Evolutionary conservation across 1,284 basidiomycete species (phyloP).

Genomic region (Microbotryum violaceum): DNA sequence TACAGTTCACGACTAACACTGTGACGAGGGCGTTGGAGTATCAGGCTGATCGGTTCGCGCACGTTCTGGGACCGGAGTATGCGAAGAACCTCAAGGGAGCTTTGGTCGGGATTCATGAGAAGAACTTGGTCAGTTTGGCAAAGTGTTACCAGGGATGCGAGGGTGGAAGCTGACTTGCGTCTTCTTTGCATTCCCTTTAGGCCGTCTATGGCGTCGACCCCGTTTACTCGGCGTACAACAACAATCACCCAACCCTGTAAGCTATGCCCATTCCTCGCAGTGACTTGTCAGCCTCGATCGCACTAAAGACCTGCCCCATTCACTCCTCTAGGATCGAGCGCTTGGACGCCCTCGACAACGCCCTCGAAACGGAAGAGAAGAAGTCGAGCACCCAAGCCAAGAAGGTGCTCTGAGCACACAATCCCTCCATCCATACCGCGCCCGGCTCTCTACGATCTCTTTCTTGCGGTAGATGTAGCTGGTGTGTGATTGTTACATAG

Average conservation of each 20-base stretch:
- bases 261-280: too few species aligned
- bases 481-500: too few species aligned
- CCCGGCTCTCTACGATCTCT: too few species aligned
- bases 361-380: background rate
- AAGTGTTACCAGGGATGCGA: background rate
- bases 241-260: conserved; percentile 76
- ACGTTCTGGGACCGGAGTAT: conserved; percentile 54
- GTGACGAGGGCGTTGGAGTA: conserved; percentile 78
- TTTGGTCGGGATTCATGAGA: conserved; percentile 72
- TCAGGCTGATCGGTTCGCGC: conserved; percentile 76
- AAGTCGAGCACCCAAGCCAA: conserved; percentile 8
- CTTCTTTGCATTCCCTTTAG: background rate
- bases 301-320: too few species aligned
- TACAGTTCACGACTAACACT: conserved; percentile 68
- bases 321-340: conserved; percentile 53
- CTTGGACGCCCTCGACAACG: conserved; percentile 62
- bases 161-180: background rate
- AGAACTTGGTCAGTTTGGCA: conserved; percentile 63
- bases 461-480: too few species aligned
- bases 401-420: background rate
- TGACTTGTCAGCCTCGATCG: too few species aligned
- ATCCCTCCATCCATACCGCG: too few species aligned
- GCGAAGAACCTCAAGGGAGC: conserved; percentile 65
- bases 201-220: conserved; percentile 41
- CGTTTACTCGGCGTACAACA: conserved; percentile 79